Percentiles rank a stretch among this genome's conserved stretches.
These are phyloP conservation scores for Sugiyamaella novakii DNA, from an alignment of 1,139 yeast genomes.

Conservation along the genomic window DNA sequence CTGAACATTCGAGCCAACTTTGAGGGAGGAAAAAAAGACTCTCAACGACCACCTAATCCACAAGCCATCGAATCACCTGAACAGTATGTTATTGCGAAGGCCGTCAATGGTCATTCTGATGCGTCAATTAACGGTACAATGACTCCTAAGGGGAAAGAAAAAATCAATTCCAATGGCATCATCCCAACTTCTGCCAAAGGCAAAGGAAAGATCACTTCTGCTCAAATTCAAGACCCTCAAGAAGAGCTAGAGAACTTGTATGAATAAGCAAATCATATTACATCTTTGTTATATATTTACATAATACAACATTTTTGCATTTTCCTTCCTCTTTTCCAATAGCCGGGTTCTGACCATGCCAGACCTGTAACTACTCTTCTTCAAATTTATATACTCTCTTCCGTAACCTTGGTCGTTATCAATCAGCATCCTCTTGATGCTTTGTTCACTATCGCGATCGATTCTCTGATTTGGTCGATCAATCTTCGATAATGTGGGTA, in stretches of 20 bases:
- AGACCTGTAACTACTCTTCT: no score
- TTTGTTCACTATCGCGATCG: no score
- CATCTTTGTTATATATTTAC: not conserved
- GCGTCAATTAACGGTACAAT: not conserved
- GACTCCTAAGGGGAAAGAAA: slow-evolving; percentile 2
- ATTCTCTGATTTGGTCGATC: not conserved
- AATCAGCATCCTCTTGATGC: no score
- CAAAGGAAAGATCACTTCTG: slow-evolving; percentile 7
- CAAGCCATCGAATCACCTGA: not conserved
- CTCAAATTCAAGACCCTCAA: slow-evolving; percentile 9
- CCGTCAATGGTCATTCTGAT: not conserved
- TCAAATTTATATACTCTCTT: no score
- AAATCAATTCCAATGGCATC: not conserved
- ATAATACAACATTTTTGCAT: not conserved
- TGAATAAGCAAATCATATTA: not conserved
- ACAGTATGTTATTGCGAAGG: not conserved
- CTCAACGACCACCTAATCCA: not conserved
- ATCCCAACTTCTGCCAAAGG: not conserved
- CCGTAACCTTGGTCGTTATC: no score
- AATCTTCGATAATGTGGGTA: not conserved
- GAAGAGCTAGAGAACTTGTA: slow-evolving; percentile 13
- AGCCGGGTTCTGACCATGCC: not conserved
- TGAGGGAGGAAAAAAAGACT: slow-evolving; percentile 47
- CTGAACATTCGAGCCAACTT: slow-evolving; percentile 74
- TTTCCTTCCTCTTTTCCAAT: not conserved